These are phyloP conservation scores for Meyerozyma smithsonii DNA, from an alignment of 1,139 yeast species.

Conservation along the genomic window DNA sequence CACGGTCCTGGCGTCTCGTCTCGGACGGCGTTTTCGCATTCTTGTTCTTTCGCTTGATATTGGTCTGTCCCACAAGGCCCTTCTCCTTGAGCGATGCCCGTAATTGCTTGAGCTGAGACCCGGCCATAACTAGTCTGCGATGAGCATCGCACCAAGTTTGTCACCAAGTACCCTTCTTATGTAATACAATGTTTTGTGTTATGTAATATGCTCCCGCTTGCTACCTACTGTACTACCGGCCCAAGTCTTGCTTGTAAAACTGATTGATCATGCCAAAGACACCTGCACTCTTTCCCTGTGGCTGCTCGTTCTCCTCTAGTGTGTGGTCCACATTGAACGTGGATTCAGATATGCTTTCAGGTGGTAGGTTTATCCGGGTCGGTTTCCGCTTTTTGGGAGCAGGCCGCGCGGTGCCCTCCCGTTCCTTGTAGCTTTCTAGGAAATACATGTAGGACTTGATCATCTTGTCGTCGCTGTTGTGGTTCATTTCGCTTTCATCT, in stretches of 20 bases:
- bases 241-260: constrained; percentile 60
- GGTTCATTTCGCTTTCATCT: constrained; percentile 34
- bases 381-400: not conserved
- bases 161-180: not conserved
- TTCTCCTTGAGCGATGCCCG: constrained; percentile 71
- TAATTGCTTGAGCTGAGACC: constrained; percentile 81
- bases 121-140: constrained; percentile 53
- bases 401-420: not conserved
- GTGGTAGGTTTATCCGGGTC: not conserved
- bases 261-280: constrained; percentile 82
- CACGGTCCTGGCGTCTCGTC: constrained; percentile 62
- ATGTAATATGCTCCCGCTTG: not conserved
- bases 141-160: not conserved
- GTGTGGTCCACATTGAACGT: constrained; percentile 27
- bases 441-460: constrained; percentile 84
- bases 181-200: not conserved
- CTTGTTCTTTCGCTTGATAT: constrained; percentile 50
- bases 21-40: constrained; percentile 60
- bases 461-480: constrained; percentile 71
- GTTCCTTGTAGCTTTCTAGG: constrained; percentile 67
- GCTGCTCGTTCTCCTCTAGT: constrained; percentile 21
- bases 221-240: not conserved
- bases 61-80: constrained; percentile 81
- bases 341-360: constrained; percentile 19
- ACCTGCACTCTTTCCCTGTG: constrained; percentile 45